These are phyloP conservation scores for Phialocephala sp. DNA, from an alignment of 2,329 filamentous ascomycete genomes.

Conservation along the genomic window DNA sequence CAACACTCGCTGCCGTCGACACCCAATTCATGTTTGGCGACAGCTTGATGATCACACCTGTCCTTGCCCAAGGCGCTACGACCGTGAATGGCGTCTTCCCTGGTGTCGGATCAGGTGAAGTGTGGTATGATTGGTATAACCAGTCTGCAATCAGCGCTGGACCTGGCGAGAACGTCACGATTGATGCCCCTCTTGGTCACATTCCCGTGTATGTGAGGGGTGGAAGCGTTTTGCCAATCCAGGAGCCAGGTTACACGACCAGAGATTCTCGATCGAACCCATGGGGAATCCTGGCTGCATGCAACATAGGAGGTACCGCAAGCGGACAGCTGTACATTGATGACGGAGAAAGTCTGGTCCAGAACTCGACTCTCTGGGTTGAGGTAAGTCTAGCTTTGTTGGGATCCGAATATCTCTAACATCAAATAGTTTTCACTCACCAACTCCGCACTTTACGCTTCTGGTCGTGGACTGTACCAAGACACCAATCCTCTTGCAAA, in stretches of 20 bases:
- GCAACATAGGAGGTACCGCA: constrained; percentile 60
- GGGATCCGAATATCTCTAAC: constrained; percentile 4
- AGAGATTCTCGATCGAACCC: constrained; percentile 64
- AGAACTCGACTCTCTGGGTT: constrained; percentile 60
- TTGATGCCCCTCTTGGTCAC: constrained; percentile 66
- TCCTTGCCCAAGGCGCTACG: constrained; percentile 65
- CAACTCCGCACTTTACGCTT: constrained; percentile 52
- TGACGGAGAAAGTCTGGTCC: constrained; percentile 71
- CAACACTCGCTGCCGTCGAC: constrained; percentile 68
- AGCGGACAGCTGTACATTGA: constrained; percentile 72
- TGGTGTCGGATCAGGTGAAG: constrained; percentile 60
- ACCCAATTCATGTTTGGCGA: constrained; percentile 75
- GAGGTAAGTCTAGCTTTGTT: constrained; percentile 32
- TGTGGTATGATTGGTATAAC: constrained; percentile 86
- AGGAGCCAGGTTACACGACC: constrained; percentile 72
- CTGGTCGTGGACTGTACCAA: constrained; percentile 56
- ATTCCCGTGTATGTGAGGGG: constrained; percentile 76
- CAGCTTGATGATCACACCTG: constrained; percentile 69
- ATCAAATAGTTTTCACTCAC: constrained; percentile 49
- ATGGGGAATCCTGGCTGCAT: constrained; percentile 70
- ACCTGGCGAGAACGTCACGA: constrained; percentile 62
- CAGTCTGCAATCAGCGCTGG: constrained; percentile 57
- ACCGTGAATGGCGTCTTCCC: constrained; percentile 74
- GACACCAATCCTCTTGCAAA: constrained; percentile 65
- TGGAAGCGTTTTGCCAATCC: constrained; percentile 69